phyloP scores from a whole-genome alignment of 1,284 basidiomycete species.

The Melampsora americana region DNA sequence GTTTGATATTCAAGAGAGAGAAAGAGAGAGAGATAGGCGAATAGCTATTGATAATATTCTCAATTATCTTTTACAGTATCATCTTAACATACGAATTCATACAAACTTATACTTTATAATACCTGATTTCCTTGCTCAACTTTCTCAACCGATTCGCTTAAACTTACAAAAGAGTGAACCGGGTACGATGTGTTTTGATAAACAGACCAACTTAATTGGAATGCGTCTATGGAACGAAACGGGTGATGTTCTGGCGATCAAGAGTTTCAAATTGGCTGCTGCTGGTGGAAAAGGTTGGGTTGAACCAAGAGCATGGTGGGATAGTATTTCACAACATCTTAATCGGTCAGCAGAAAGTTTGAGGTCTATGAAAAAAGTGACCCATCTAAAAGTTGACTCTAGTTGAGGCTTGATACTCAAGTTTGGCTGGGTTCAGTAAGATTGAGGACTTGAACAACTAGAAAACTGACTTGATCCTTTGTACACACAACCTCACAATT shows the following conservation, averaged over 20 bases:
- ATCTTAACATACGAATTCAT: conserved; percentile 13
- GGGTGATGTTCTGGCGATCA: not conserved
- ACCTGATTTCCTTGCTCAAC: not conserved
- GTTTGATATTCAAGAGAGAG: not conserved
- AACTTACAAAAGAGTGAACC: not conserved
- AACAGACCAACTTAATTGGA: not conserved
- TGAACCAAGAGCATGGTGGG: conserved; percentile 14
- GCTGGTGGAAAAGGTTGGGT: conserved; percentile 22
- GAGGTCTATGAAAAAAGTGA: not conserved
- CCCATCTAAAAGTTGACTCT: not conserved
- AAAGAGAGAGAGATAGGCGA: no score
- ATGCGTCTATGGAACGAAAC: not conserved
- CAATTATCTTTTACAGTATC: not conserved
- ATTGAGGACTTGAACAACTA: no score
- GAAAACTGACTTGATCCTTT: no score
- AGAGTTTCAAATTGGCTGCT: not conserved
- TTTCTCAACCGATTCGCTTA: not conserved
- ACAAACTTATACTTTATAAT: conserved; percentile 2
- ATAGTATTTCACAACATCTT: not conserved
- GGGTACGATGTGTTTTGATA: conserved; percentile 9
- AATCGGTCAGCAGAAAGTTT: not conserved
- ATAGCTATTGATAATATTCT: not conserved
- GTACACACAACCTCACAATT: no score
- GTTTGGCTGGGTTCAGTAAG: no score
- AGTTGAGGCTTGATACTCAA: not conserved